These are phyloP conservation scores for Tarenaya hassleriana DNA, from an alignment of 345 rosid genomes.

Conservation along the genomic window DNA sequence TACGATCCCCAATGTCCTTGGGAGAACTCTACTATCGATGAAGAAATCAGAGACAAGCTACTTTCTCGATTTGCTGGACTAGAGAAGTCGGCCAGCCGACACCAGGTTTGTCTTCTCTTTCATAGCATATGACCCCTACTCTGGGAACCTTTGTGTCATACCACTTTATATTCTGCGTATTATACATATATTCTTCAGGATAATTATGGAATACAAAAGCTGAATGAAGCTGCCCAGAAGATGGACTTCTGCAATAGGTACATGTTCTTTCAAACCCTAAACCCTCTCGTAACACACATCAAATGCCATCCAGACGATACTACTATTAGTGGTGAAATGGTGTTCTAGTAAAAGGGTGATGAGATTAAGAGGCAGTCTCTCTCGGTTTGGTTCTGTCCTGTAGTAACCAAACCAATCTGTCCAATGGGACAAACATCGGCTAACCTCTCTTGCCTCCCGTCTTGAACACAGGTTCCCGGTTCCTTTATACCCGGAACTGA, in stretches of 20 bases:
- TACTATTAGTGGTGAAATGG: too few relatives aligned
- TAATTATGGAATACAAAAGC: constrained; percentile 60
- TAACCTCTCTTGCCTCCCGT: neutral
- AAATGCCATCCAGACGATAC: too few relatives aligned
- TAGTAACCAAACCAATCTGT: too few relatives aligned
- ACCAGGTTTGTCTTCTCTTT: constrained; percentile 42
- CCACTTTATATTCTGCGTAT: too few relatives aligned
- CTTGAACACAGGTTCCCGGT: constrained; percentile 69
- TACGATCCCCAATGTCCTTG: constrained; percentile 50
- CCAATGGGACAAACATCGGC: too few relatives aligned
- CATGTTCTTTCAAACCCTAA: constrained; percentile 3
- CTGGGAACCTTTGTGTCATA: neutral
- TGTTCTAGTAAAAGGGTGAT: too few relatives aligned
- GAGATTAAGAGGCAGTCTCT: too few relatives aligned
- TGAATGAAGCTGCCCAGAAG: constrained; percentile 71
- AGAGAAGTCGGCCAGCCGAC: constrained; percentile 46
- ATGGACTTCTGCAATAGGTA: constrained; percentile 77
- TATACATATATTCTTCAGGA: constrained; percentile 79
- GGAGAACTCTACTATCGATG: constrained; percentile 58
- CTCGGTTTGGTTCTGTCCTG: too few relatives aligned
- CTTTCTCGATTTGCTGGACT: constrained; percentile 49
- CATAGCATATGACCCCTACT: neutral
- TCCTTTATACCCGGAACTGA: constrained; percentile 66
- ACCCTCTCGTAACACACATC: too few relatives aligned
- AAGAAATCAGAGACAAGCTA: constrained; percentile 40